Evolutionary conservation across 192 early-diverging fungal genomes (phyloP).

Genomic region (Backusella psychrophila): DNA sequence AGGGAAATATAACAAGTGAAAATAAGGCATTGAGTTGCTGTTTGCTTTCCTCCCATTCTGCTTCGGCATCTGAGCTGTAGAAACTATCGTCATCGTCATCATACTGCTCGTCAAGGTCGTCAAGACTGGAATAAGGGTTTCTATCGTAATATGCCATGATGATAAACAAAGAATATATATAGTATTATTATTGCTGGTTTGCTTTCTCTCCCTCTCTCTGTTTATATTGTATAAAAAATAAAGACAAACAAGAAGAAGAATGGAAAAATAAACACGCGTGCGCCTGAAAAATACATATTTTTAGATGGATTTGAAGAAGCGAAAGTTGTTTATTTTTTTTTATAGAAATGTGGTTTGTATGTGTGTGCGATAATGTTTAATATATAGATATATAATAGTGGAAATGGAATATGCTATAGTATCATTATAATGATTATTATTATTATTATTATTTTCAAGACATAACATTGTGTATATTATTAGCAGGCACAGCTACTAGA

Average conservation of each 20-base stretch:
- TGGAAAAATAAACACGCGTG: neutral
- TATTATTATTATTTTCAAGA: too few species aligned
- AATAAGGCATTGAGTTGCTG: constrained; percentile 43
- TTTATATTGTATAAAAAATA: neutral
- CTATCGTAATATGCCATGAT: neutral
- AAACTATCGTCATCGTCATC: constrained; percentile 25
- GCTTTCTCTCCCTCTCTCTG: too few species aligned
- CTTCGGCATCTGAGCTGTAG: constrained; percentile 39
- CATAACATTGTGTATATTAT: neutral
- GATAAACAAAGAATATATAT: too few species aligned
- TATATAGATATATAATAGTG: too few species aligned
- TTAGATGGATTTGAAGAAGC: too few species aligned
- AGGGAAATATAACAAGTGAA: constrained; percentile 52
- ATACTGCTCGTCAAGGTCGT: constrained; percentile 19
- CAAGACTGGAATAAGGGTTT: constrained; percentile 12
- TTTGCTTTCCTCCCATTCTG: constrained; percentile 55
- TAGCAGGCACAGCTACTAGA: constrained; percentile 32
- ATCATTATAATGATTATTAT: too few species aligned
- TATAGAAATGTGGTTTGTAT: too few species aligned
- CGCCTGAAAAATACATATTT: neutral
- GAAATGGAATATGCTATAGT: too few species aligned
- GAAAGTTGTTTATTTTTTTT: too few species aligned
- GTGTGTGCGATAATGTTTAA: too few species aligned
- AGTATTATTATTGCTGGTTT: neutral
- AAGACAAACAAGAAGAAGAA: neutral